These are phyloP conservation scores for Tetracladium setigerum DNA, from an alignment of 495 filamentous ascomycete species.

Conservation along the genomic window DNA sequence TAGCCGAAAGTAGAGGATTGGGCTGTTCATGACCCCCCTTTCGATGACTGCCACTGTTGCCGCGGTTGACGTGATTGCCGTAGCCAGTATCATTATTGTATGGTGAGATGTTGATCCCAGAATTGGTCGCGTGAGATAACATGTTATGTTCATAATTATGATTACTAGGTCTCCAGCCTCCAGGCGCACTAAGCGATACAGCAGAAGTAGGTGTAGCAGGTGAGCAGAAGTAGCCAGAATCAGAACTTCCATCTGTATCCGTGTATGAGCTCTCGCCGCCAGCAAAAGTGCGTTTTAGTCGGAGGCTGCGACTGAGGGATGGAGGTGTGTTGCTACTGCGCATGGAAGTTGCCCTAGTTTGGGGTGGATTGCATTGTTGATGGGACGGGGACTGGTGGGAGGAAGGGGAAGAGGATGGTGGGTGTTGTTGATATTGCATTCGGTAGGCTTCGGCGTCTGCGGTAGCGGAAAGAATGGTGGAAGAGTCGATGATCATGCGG, in stretches of 20 bases:
- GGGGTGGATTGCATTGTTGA: background rate
- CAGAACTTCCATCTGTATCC: slow-evolving; percentile 26
- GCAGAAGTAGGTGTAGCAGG: slow-evolving; percentile 18
- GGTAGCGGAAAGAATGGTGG: slow-evolving; percentile 39
- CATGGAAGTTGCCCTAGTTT: background rate
- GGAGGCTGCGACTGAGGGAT: slow-evolving; percentile 13
- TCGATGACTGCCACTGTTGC: background rate
- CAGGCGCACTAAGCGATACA: background rate
- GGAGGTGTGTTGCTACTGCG: slow-evolving; percentile 4
- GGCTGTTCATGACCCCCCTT: background rate
- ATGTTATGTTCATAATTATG: slow-evolving; percentile 23
- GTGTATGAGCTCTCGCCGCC: slow-evolving; percentile 23
- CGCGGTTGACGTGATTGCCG: background rate
- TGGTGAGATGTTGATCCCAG: slow-evolving; percentile 8
- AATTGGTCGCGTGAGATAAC: slow-evolving; percentile 12
- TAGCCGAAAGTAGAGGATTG: slow-evolving; percentile 35
- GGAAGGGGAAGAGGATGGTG: background rate
- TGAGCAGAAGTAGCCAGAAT: slow-evolving; percentile 21
- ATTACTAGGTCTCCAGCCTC: slow-evolving; percentile 12
- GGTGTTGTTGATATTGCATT: background rate
- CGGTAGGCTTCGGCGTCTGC: slow-evolving; percentile 44
- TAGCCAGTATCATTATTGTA: background rate
- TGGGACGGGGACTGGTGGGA: background rate
- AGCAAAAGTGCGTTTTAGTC: slow-evolving; percentile 14
- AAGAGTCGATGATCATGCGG: slow-evolving; percentile 59